Base-by-base conservation (phyloP, 2,329 filamentous ascomycete genomes). In the Colletotrichum viniferum region DNA sequence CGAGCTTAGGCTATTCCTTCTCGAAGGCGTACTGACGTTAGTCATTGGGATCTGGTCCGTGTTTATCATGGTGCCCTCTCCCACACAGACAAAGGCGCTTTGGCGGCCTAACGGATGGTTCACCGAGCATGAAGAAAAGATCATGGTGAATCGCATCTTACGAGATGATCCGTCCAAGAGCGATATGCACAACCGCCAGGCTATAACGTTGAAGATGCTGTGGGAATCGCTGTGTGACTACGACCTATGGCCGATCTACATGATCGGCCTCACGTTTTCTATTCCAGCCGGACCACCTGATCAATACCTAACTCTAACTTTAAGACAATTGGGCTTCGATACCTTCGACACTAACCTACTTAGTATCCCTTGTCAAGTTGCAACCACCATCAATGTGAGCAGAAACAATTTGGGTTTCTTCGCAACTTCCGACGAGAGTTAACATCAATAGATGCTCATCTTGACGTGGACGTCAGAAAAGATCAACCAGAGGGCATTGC, bases 131-230 rank as follows among this genome's bases (percentile, higher is more conserved):
- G 90, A 91, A 77, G 89, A 92, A 76, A 86, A 86, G 76, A 91
- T 92, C 69, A 86, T 91, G 67, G 88, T 92, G 24, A 91, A 90
- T 77, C 83, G 89, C 2, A 84, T 89, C 18, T 82, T 85, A 3
- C 86, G 90, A 4, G 90, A 92, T 68, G 90, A 91, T 71, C 89
- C 89, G 3, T 86, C 85, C 7, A 89, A 89, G 78, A 86, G 87
- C 62, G 87, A 88, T 69, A 90, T 91, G 86, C 87, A 90, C 78
- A 90, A 90, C 74, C 86, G 88, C 9, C 84, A 90, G 79, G 85
- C 86, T 0, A 85, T 91, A 26, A 88, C 87, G 1, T 82, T 84
- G 1, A 82, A 80, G 14, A 80, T 83, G 32, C 84, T 90, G 5
- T 88, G 87, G 86, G 80, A 85, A 7, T 85, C 86, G 4, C 79